A percentile compares a stretch with the other conserved stretches of the same genome.
phyloP scores from a whole-genome alignment of 441 rosid genomes.

The Erodium trifolium region DNA sequence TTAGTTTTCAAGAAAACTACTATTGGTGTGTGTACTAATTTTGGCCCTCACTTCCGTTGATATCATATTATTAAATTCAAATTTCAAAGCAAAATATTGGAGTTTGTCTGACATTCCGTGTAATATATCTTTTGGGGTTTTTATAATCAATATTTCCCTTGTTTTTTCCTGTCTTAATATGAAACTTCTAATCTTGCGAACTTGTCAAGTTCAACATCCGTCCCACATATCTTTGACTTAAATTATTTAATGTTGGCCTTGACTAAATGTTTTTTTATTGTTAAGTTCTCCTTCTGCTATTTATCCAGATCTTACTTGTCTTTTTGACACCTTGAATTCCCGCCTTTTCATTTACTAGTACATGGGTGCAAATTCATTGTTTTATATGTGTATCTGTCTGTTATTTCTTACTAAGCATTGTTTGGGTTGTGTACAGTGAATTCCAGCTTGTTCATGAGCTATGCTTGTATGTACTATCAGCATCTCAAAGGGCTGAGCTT shows the following conservation, averaged over 20 bases:
- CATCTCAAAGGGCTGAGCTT: slow-evolving; percentile 94
- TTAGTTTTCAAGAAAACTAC: background rate
- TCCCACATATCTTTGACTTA: background rate
- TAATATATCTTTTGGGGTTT: background rate
- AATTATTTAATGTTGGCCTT: background rate
- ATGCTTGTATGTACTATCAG: slow-evolving; percentile 94
- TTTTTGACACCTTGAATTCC: background rate
- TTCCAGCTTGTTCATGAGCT: slow-evolving; percentile 98
- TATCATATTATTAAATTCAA: background rate
- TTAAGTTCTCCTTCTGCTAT: background rate
- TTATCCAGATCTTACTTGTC: background rate
- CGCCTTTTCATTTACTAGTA: background rate
- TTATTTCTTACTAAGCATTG: slow-evolving; percentile 19
- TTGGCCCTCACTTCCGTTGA: background rate
- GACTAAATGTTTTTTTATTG: background rate
- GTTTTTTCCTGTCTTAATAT: background rate
- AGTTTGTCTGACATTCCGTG: background rate
- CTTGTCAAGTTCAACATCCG: background rate
- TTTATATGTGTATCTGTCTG: background rate
- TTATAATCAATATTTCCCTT: background rate
- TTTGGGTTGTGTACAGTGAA: slow-evolving; percentile 59
- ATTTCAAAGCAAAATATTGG: background rate
- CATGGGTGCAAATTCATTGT: background rate
- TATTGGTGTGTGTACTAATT: background rate
- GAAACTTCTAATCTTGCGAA: background rate